A percentile compares a stretch with the other conserved stretches of the same genome.
Conservation (phyloP, 2,329 filamentous ascomycete species). For the Fulvia fulva region DNA sequence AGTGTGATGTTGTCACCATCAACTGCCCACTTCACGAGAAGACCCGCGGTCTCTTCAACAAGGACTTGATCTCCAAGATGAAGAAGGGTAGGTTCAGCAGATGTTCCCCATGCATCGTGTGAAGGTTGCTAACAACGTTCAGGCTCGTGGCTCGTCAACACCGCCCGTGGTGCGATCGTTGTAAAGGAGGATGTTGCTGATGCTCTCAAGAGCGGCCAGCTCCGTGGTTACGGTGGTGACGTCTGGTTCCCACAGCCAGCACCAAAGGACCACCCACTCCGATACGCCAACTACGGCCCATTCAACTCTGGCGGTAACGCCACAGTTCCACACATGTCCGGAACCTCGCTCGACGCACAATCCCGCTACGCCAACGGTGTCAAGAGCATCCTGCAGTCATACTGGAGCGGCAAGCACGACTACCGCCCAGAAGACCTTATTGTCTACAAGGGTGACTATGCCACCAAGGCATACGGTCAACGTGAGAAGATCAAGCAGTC, state of each 20-base stretch:
- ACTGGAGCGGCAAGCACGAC: slow-evolving; percentile 82
- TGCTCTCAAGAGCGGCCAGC: slow-evolving; percentile 85
- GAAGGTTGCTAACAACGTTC: slow-evolving; percentile 9
- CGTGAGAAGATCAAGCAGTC: slow-evolving; percentile 28
- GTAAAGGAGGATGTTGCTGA: slow-evolving; percentile 98
- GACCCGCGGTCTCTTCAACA: slow-evolving; percentile 95
- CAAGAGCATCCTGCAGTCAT: slow-evolving; percentile 87
- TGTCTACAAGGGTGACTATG: slow-evolving; percentile 84
- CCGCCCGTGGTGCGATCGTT: slow-evolving; percentile 95
- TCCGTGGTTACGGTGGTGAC: slow-evolving; percentile 81
- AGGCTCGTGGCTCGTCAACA: slow-evolving; percentile 97
- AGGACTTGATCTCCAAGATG: slow-evolving; percentile 98
- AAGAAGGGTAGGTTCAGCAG: slow-evolving; percentile 68
- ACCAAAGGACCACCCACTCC: slow-evolving; percentile 85
- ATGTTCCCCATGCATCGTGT: neutral
- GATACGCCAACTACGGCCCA: slow-evolving; percentile 79
- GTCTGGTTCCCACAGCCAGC: slow-evolving; percentile 99
- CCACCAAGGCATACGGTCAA: slow-evolving; percentile 89
- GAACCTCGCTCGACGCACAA: slow-evolving; percentile 97
- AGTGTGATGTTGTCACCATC: slow-evolving; percentile 98
- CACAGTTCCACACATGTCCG: slow-evolving; percentile 98
- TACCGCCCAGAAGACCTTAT: slow-evolving; percentile 91
- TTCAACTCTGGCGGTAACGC: slow-evolving; percentile 89
- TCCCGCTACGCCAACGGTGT: slow-evolving; percentile 58
- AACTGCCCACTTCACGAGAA: slow-evolving; percentile 99